These are phyloP conservation scores for Colletotrichum tabaci DNA, from an alignment of 2,329 filamentous ascomycete species.

Conservation along the genomic window DNA sequence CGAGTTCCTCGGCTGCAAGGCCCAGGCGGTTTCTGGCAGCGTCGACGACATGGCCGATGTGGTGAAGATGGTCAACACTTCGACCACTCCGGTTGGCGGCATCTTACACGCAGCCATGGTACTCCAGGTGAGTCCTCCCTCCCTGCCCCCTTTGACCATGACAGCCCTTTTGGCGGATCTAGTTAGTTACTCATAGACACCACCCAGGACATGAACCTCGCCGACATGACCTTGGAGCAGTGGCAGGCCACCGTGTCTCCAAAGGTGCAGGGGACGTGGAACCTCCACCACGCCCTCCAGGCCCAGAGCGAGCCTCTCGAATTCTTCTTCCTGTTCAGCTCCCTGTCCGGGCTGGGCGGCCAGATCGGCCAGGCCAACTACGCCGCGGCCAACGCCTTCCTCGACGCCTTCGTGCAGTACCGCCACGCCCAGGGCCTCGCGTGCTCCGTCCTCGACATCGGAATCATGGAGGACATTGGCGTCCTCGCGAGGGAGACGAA, in stretches of 20 bases:
- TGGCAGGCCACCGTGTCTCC: constrained; percentile 54
- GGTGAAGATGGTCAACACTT: constrained; percentile 40
- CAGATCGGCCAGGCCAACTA: constrained; percentile 58
- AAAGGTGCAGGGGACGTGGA: constrained; percentile 61
- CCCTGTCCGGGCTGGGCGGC: constrained; percentile 53
- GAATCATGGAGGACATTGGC: constrained; percentile 56
- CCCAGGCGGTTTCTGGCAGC: constrained; percentile 51
- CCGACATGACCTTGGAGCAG: constrained; percentile 55
- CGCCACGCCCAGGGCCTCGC: constrained; percentile 53
- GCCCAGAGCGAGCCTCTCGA: constrained; percentile 46
- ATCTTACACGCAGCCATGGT: constrained; percentile 60
- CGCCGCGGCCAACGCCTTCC: constrained; percentile 57
- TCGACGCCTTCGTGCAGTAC: constrained; percentile 57
- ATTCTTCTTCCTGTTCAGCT: constrained; percentile 57
- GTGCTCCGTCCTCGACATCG: constrained; percentile 58
- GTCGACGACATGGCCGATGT: constrained; percentile 51
- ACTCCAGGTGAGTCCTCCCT: constrained; percentile 31
- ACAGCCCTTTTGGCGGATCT: no score
- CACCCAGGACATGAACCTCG: constrained; percentile 44
- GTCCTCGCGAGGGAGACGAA: constrained; percentile 48
- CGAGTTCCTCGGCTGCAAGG: constrained; percentile 46
- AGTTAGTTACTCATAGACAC: neutral
- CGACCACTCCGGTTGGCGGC: constrained; percentile 53
- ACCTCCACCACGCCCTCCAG: constrained; percentile 55
- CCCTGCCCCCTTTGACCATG: no score